phyloP scores from a whole-genome alignment of 345 rosid species.

The Rubroshorea leprosula region DNA sequence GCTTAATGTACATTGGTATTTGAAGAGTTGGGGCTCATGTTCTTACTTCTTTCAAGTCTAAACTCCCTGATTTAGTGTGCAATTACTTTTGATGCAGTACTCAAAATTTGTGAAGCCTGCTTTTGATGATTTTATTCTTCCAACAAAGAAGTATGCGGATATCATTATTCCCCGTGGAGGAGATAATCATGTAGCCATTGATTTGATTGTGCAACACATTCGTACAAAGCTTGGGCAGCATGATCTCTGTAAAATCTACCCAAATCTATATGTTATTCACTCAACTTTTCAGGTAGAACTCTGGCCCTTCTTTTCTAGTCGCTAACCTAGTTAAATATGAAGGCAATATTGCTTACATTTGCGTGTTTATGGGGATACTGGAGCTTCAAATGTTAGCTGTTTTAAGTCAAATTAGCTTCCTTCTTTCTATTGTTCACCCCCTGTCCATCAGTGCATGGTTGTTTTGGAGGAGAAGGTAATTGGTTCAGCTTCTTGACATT shows the following conservation, averaged over 20 bases:
- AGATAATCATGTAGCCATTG: conserved; percentile 96
- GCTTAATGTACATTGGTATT: background rate
- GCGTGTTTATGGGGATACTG: background rate
- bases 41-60: background rate
- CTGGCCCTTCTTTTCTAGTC: conserved; percentile 4
- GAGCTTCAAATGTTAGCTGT: background rate
- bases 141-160: conserved; percentile 98
- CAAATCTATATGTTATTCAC: conserved; percentile 84
- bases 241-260: conserved; percentile 96
- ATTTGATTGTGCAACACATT: conserved; percentile 97
- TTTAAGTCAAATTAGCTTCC: background rate
- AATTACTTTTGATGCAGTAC: conserved; percentile 62
- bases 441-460: background rate
- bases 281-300: conserved; percentile 90
- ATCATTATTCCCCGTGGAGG: conserved; percentile 99
- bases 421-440: background rate
- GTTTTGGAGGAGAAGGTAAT: background rate
- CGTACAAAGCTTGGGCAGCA: conserved; percentile 97
- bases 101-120: conserved; percentile 99
- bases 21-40: too few relatives aligned
- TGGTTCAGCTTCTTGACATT: background rate
- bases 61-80: conserved; percentile 7
- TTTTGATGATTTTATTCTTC: conserved; percentile 97
- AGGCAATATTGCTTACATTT: background rate
- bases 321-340: background rate